Base-by-base conservation (phyloP, 768 basidiomycete genomes). In the Fistulinella prunicolor region DNA sequence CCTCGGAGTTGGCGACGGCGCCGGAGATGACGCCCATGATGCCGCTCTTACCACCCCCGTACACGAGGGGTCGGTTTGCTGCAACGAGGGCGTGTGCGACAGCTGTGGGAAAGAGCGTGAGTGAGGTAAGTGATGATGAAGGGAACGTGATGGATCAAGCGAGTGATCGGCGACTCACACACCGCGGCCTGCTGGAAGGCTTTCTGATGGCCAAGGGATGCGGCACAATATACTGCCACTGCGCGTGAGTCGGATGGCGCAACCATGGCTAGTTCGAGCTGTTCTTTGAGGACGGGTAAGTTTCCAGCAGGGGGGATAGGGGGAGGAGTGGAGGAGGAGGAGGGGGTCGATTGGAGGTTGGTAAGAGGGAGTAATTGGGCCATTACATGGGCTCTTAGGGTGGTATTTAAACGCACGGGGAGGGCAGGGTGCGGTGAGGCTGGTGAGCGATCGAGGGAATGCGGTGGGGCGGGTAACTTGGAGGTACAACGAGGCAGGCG, bases 211-310 rank as follows among this genome's bases (percentile, higher is more conserved):
- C 93, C 92, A 0, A 74, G 58, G 0, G 83, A 86, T 0, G 92
- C 86, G 8, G 82, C 94, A 62, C 94, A 95, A 59, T 87, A 93
- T 6, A 93, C 90, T 3, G 86, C 84, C n/a, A 89, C 74, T 6
- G 79, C 76, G 32, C 57, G 66, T 19, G 68, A 64, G 3, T 55
- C 42, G 37, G 66, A 65, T 4, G 61, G 59, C 10, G 65, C 45
- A 7, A 69, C 67, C 66, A 69, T 69, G 44, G 42, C 37, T 16
- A 51, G 13, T n/a, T n/a, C n/a, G n/a, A n/a, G n/a, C n/a, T n/a
- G n/a, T n/a, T n/a, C n/a, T n/a, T n/a, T n/a, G n/a, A n/a, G n/a
- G n/a, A n/a, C n/a, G n/a, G n/a, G n/a, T n/a, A n/a, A n/a, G n/a
- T n/a, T n/a, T n/a, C n/a, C n/a, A n/a, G n/a, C n/a, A n/a, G n/a